phyloP scores from a whole-genome alignment of 2,329 filamentous ascomycete species.

The Trichoderma koningiopsis region DNA sequence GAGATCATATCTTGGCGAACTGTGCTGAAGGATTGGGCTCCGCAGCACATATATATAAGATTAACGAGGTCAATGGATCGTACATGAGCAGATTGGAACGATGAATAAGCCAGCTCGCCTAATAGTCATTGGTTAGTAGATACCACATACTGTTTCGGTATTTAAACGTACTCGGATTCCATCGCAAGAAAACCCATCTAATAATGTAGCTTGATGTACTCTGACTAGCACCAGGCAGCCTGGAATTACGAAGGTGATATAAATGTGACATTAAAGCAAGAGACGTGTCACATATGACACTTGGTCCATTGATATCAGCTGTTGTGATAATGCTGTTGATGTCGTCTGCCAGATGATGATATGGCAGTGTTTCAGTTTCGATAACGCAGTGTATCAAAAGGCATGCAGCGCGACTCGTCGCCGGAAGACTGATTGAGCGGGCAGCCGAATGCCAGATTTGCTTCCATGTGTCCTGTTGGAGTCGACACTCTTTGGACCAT shows the following conservation, averaged over 20 bases:
- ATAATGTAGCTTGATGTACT: constrained; percentile 71
- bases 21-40: constrained; percentile 44
- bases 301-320: constrained; percentile 80
- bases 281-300: constrained; percentile 76
- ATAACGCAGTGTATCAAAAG: constrained; percentile 71
- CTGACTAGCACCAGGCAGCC: constrained; percentile 69
- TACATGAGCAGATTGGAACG: constrained; percentile 64
- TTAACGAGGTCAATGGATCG: constrained; percentile 67
- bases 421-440: constrained; percentile 69
- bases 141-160: not conserved
- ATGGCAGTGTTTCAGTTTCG: constrained; percentile 64
- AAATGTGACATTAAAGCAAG: constrained; percentile 71
- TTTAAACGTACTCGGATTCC: constrained; percentile 70
- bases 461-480: constrained; percentile 28
- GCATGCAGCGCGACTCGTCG: constrained; percentile 76
- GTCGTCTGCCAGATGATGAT: constrained; percentile 67
- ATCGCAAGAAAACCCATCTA: constrained; percentile 79
- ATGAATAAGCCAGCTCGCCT: constrained; percentile 70
- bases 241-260: constrained; percentile 65
- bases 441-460: constrained; percentile 46
- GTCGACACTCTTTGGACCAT: constrained; percentile 39
- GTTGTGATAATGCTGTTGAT: constrained; percentile 73
- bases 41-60: constrained; percentile 70
- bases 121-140: not conserved
- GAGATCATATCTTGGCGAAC: constrained; percentile 41